Evolutionary conservation across 441 rosid genomes (phyloP), one percentile per base, ranked within the genome.

Genomic region (Theobroma grandiflorum): DNA sequence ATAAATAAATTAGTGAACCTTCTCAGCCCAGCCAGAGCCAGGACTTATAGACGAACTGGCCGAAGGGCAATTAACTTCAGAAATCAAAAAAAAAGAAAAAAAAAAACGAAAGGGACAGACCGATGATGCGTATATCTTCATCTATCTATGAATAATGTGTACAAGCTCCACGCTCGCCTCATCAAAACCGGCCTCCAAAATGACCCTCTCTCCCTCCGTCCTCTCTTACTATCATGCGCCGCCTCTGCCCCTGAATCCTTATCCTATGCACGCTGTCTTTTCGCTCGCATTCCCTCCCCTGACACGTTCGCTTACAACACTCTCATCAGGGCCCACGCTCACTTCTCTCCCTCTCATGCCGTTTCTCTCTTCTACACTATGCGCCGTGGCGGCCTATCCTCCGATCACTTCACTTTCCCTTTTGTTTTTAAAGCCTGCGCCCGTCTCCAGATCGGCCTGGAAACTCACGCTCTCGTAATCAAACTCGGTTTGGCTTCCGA

Each of bases 401-500:
- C 87, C 3, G 90, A 90, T 67, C 83, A 86, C 82, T 88, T 82
- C 84, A 90, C 93, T 72, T 87, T 90, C 80, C 93, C 90, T 61
- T 85, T 86, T 74, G 86, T 87, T 16, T 88, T 90, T 72, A 88
- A 87, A 82, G 88, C 91, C 9, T 81, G 83, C 59, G 85, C 86
- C 22, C 81, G 84, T 8, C 86, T 84, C 62, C 85, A 55, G 26
- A 42, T 38, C 16, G 86, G 85, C 16, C 52, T 37, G 33, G 82
- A 76, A 52, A 71, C 85, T 50, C 91, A 90, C 33, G 81, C 89
- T 0, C 78, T 90, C 31, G 59, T 85, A 3, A 37, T 72, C 8
- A 90, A 90, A 82, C 82, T 87, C 10, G 88, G 87, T 26, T 67
- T 86, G 1, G 75, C 59, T 52, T 73, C 83, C 12, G 80, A 84